A percentile compares a stretch with the other conserved stretches of the same genome.
Evolutionary conservation across 441 rosid genomes (phyloP).

Genomic region (Populus hybrid): DNA sequence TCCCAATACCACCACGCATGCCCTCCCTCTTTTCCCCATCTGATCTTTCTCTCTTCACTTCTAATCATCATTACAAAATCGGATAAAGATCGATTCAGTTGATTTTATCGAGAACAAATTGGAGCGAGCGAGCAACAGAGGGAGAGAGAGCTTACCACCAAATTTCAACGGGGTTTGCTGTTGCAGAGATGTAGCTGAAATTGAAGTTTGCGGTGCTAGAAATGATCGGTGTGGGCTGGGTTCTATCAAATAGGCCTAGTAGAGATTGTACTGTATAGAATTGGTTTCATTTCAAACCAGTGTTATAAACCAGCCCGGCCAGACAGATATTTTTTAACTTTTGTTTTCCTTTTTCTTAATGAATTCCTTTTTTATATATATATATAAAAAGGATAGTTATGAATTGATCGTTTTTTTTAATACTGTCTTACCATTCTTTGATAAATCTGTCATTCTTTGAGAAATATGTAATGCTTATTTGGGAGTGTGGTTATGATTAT

Average conservation of each 20-base stretch:
- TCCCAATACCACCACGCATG: slow-evolving; percentile 89
- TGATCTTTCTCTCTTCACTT: neutral
- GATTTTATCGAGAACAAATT: neutral
- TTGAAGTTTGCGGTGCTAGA: neutral
- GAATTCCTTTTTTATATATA: too few relatives aligned
- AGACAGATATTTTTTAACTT: too few relatives aligned
- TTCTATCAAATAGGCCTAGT: neutral
- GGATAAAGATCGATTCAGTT: neutral
- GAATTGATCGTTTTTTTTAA: too few relatives aligned
- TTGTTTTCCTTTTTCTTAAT: too few relatives aligned
- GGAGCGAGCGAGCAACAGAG: neutral
- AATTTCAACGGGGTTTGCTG: neutral
- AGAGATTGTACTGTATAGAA: neutral
- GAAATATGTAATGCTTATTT: too few relatives aligned
- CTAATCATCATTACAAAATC: neutral
- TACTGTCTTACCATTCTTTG: too few relatives aligned
- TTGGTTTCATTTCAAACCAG: neutral
- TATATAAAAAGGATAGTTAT: too few relatives aligned
- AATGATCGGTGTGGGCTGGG: neutral
- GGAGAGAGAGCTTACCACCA: neutral
- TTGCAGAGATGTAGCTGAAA: neutral
- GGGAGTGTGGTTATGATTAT: too few relatives aligned
- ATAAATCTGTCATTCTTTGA: too few relatives aligned
- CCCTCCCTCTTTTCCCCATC: slow-evolving; percentile 68
- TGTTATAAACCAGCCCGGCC: too few relatives aligned